These are phyloP conservation scores for Aspergillus sp. DNA, from an alignment of 2,329 filamentous ascomycete species.

Conservation along the genomic window DNA sequence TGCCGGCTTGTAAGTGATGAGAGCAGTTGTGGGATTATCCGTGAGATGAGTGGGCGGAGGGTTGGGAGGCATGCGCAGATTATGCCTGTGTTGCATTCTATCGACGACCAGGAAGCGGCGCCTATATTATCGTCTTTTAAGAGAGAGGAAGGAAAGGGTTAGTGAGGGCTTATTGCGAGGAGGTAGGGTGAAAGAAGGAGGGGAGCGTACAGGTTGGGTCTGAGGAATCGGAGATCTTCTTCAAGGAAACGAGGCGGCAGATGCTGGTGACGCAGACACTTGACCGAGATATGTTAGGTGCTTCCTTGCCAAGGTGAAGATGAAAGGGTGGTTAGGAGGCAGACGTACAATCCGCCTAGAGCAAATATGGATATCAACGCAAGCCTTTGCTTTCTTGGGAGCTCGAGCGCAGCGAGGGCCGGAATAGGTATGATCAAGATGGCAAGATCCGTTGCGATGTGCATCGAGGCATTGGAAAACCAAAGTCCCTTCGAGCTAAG, in stretches of 20 bases:
- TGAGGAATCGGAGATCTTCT: conserved; percentile 35
- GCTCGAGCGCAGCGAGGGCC: conserved; percentile 43
- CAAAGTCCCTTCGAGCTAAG: conserved; percentile 46
- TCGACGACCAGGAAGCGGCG: conserved; percentile 43
- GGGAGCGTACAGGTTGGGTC: conserved; percentile 40
- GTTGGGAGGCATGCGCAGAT: conserved; percentile 49
- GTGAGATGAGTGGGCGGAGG: conserved; percentile 41
- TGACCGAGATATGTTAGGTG: background rate
- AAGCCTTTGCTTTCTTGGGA: conserved; percentile 49
- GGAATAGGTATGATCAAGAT: conserved; percentile 53
- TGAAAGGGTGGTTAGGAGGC: background rate
- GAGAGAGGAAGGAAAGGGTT: conserved; percentile 2
- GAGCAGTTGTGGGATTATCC: conserved; percentile 35
- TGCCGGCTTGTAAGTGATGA: conserved; percentile 29
- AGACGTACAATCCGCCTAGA: conserved; percentile 40
- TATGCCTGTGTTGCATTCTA: conserved; percentile 48
- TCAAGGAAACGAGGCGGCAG: conserved; percentile 38
- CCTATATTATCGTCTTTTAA: conserved; percentile 39
- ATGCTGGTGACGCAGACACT: conserved; percentile 43
- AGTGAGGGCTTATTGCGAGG: conserved; percentile 1
- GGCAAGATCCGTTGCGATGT: conserved; percentile 50
- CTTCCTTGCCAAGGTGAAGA: background rate
- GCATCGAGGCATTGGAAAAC: conserved; percentile 50
- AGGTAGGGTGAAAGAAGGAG: background rate
- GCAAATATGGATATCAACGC: conserved; percentile 49